These are phyloP conservation scores for Amauroascus verrucosus DNA, from an alignment of 2,329 filamentous ascomycete genomes.

Conservation along the genomic window DNA sequence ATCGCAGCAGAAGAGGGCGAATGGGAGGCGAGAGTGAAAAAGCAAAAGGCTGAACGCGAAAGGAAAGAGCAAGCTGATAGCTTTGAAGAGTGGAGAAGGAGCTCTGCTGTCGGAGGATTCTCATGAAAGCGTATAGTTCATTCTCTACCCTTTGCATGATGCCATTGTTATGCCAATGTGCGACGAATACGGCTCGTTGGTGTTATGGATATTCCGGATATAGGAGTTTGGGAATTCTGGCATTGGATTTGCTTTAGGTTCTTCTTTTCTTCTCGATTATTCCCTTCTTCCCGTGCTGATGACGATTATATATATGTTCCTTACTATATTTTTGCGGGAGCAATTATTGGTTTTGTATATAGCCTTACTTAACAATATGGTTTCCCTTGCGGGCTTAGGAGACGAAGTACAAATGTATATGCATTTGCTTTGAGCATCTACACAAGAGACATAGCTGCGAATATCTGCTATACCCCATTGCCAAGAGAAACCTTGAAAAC, in stretches of 20 bases:
- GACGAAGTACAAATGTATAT: background rate
- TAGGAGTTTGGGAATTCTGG: background rate
- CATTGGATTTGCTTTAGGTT: background rate
- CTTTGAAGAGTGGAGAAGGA: constrained; percentile 38
- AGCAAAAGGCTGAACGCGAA: constrained; percentile 25
- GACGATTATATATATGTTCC: background rate
- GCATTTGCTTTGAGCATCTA: background rate
- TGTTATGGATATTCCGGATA: background rate
- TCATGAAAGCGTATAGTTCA: background rate
- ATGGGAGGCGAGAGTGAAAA: constrained; percentile 37
- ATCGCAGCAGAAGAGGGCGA: constrained; percentile 43
- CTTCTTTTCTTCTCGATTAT: background rate
- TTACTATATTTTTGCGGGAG: background rate
- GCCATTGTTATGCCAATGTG: background rate
- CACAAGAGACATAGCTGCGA: too few relatives aligned
- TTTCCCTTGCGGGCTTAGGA: background rate
- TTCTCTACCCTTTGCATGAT: background rate
- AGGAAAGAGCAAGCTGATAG: constrained; percentile 24
- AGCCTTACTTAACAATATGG: background rate
- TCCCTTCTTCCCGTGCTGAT: background rate
- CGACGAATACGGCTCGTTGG: background rate
- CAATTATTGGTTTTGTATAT: background rate
- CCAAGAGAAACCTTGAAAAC: too few relatives aligned
- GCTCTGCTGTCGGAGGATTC: constrained; percentile 21
- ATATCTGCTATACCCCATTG: too few relatives aligned